These are phyloP conservation scores for Oenanthe javanica DNA, from an alignment of 140 eudicot genomes.

Conservation along the genomic window DNA sequence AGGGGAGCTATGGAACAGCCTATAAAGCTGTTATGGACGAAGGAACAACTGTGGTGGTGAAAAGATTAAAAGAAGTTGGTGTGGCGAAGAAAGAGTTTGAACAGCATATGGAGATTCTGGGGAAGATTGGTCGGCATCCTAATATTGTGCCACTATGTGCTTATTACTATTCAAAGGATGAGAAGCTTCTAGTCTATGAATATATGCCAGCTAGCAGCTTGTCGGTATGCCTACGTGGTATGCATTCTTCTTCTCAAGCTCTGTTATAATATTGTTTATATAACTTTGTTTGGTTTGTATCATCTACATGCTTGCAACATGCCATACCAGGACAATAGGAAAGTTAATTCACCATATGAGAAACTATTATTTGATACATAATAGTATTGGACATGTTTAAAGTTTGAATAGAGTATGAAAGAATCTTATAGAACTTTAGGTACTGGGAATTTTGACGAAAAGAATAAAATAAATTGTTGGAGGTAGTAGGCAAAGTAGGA, in stretches of 20 bases:
- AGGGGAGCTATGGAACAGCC: slow-evolving; percentile 84
- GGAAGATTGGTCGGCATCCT: slow-evolving; percentile 53
- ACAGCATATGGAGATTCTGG: slow-evolving; percentile 73
- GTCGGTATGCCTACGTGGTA: slow-evolving; percentile 74
- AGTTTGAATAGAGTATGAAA: neutral
- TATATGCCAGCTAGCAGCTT: slow-evolving; percentile 69
- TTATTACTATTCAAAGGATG: slow-evolving; percentile 82
- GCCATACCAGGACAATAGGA: neutral
- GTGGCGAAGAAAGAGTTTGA: slow-evolving; percentile 74
- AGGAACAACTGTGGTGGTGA: slow-evolving; percentile 67
- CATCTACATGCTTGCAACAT: neutral
- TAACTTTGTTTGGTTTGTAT: neutral
- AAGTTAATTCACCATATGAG: neutral
- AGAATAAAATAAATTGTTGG: neutral
- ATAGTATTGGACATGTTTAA: neutral
- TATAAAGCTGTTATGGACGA: slow-evolving; percentile 81
- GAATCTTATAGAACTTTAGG: neutral
- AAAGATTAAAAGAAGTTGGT: slow-evolving; percentile 67
- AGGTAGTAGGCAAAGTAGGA: neutral
- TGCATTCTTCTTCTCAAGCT: slow-evolving; percentile 1
- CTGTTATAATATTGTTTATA: neutral
- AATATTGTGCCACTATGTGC: slow-evolving; percentile 65
- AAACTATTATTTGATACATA: neutral
- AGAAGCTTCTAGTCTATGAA: slow-evolving; percentile 87
- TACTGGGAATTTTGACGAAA: neutral